Evolutionary conservation across 768 basidiomycete species (phyloP).

Genomic region (Gautieria morchelliformis): DNA sequence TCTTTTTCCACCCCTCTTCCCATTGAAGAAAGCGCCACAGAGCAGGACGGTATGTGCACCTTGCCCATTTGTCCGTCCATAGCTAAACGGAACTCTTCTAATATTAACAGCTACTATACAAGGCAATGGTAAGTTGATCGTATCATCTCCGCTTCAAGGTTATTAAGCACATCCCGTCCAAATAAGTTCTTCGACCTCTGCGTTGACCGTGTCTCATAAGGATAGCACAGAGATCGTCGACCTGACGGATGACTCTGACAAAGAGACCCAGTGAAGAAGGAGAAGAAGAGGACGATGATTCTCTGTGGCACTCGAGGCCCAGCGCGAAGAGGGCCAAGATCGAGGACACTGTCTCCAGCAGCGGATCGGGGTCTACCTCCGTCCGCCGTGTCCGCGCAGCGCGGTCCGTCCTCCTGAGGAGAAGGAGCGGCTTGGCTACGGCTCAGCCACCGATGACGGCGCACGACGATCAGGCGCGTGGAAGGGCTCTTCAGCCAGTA

Average conservation of each 20-base stretch:
- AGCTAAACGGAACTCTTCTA: no score
- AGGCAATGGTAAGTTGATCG: no score
- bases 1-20: no score
- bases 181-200: not conserved
- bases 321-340: not conserved
- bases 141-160: no score
- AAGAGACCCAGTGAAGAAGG: not conserved
- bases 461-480: no score
- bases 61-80: no score
- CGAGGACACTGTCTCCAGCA: not conserved
- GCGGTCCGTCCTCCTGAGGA: not conserved
- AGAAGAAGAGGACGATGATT: not conserved
- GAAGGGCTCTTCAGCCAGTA: no score
- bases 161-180: not conserved
- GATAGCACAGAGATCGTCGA: not conserved
- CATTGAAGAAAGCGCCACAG: no score
- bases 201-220: not conserved
- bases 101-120: no score
- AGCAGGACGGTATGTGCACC: no score
- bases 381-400: not conserved
- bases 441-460: no score
- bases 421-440: not conserved
- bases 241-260: not conserved
- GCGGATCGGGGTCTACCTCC: not conserved
- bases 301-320: not conserved